A percentile compares a stretch with the other conserved stretches of the same genome.
These are phyloP conservation scores for Ogataea philodendri DNA, from an alignment of 805 yeast genomes.

Conservation along the genomic window DNA sequence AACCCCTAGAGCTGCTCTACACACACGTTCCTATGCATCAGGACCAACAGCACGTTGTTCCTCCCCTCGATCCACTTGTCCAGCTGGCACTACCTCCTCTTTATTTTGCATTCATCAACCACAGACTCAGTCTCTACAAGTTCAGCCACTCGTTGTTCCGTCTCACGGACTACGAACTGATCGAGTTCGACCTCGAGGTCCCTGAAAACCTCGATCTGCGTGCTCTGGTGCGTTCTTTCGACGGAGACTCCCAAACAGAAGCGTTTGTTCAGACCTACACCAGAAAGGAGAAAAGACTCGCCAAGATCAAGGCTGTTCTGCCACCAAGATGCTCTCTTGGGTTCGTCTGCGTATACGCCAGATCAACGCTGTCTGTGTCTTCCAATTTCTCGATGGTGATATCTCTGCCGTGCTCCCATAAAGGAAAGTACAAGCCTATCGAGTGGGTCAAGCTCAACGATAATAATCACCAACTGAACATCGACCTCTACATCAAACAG, in stretches of 20 bases:
- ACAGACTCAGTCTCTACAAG: slow-evolving; percentile 56
- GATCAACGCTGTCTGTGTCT: slow-evolving; percentile 37
- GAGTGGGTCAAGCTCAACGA: slow-evolving; percentile 68
- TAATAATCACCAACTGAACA: slow-evolving; percentile 56
- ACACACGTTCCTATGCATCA: slow-evolving; percentile 84
- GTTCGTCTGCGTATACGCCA: slow-evolving; percentile 66
- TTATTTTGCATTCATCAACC: slow-evolving; percentile 74
- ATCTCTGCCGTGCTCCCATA: slow-evolving; percentile 72
- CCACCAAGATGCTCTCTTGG: slow-evolving; percentile 73
- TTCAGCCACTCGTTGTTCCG: slow-evolving; percentile 77
- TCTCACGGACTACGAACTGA: slow-evolving; percentile 70
- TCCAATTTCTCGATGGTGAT: slow-evolving; percentile 66
- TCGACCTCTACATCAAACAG: slow-evolving; percentile 77
- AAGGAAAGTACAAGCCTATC: slow-evolving; percentile 58
- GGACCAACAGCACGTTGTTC: slow-evolving; percentile 81
- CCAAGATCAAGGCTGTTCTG: slow-evolving; percentile 75
- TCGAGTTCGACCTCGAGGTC: slow-evolving; percentile 71
- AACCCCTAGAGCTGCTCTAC: slow-evolving; percentile 72
- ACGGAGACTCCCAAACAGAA: slow-evolving; percentile 41
- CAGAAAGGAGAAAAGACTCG: slow-evolving; percentile 60
- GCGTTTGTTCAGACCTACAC: slow-evolving; percentile 80
- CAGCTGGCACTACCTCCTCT: slow-evolving; percentile 81
- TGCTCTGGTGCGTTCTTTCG: slow-evolving; percentile 48
- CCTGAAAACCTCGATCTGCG: slow-evolving; percentile 70
- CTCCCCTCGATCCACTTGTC: slow-evolving; percentile 74